phyloP scores from a whole-genome alignment of 768 basidiomycete species.

The Phanerochaete carnosa region DNA sequence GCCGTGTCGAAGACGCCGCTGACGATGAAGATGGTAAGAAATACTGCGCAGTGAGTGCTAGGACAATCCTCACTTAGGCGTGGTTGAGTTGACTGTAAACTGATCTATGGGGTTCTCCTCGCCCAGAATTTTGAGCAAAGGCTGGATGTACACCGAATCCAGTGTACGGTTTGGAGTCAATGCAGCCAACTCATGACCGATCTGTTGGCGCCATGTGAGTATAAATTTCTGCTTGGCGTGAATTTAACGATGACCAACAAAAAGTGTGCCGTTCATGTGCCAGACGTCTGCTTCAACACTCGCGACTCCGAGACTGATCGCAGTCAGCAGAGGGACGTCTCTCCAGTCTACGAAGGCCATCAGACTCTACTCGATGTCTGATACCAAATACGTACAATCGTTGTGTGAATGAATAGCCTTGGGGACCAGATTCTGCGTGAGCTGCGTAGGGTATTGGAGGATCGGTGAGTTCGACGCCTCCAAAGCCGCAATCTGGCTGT shows the following conservation, averaged over 20 bases:
- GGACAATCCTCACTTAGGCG: conserved; percentile 34
- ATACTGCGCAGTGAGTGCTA: not conserved
- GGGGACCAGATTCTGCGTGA: conserved; percentile 45
- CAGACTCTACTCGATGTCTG: not conserved
- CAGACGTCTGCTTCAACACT: conserved; percentile 57
- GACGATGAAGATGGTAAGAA: not conserved
- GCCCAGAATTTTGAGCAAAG: conserved; percentile 38
- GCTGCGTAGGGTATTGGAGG: conserved; percentile 43
- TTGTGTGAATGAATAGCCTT: conserved; percentile 54
- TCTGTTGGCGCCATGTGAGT: conserved; percentile 20
- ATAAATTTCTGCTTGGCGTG: not conserved
- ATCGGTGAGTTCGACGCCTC: conserved; percentile 33
- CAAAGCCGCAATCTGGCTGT: conserved; percentile 16
- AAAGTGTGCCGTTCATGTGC: conserved; percentile 41
- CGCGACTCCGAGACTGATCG: conserved; percentile 44
- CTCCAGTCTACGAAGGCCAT: conserved; percentile 41
- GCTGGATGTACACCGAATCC: conserved; percentile 45
- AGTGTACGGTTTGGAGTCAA: conserved; percentile 42
- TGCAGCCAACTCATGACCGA: conserved; percentile 44
- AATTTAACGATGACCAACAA: conserved; percentile 28
- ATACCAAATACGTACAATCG: conserved; percentile 36
- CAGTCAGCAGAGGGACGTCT: conserved; percentile 46
- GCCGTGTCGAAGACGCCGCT: conserved; percentile 53
- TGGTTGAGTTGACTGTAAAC: conserved; percentile 40
- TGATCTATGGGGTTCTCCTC: conserved; percentile 38